Percentiles rank a stretch among this genome's conserved stretches.
Evolutionary conservation across 1,284 basidiomycete species (phyloP).

Genomic region (Moniliella sp.): DNA sequence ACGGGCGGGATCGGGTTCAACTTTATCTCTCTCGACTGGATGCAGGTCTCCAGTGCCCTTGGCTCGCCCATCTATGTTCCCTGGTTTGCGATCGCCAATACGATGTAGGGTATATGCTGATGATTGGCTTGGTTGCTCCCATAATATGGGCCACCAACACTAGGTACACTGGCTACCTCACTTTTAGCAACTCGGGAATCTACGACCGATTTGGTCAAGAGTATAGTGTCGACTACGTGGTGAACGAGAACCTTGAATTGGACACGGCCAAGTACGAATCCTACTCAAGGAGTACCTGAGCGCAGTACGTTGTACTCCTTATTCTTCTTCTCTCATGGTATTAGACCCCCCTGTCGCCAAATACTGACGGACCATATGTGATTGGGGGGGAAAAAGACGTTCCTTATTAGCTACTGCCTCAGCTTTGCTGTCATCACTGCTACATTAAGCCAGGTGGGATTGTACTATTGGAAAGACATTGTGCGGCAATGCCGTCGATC

Average conservation of each 20-base stretch:
- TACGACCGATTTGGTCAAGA: constrained; percentile 14
- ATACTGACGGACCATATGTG: too few relatives aligned
- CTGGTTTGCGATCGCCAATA: constrained; percentile 16
- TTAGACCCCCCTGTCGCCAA: too few relatives aligned
- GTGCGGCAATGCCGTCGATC: constrained; percentile 9
- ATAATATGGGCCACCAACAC: constrained; percentile 22
- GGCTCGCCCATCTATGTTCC: constrained; percentile 15
- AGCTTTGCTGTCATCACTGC: constrained; percentile 41
- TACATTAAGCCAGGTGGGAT: constrained; percentile 45
- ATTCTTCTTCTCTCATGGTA: too few relatives aligned
- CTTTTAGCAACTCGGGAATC: constrained; percentile 13
- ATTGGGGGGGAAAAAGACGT: too few relatives aligned
- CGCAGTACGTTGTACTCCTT: too few relatives aligned
- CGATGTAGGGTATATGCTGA: constrained; percentile 13
- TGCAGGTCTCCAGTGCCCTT: constrained; percentile 12
- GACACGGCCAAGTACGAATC: constrained; percentile 12
- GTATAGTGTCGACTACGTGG: constrained; percentile 11
- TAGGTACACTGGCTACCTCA: constrained; percentile 16
- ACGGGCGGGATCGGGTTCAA: constrained; percentile 14
- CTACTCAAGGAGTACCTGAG: constrained; percentile 33
- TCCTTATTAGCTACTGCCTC: constrained; percentile 38
- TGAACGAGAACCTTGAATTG: constrained; percentile 7
- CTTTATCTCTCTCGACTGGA: constrained; percentile 21
- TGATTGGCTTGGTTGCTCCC: constrained; percentile 17
- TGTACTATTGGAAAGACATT: constrained; percentile 33